Percentiles rank a stretch among this genome's conserved stretches.
Conservation (phyloP, 2,329 filamentous ascomycete species). For the Penicillium olsonii region DNA sequence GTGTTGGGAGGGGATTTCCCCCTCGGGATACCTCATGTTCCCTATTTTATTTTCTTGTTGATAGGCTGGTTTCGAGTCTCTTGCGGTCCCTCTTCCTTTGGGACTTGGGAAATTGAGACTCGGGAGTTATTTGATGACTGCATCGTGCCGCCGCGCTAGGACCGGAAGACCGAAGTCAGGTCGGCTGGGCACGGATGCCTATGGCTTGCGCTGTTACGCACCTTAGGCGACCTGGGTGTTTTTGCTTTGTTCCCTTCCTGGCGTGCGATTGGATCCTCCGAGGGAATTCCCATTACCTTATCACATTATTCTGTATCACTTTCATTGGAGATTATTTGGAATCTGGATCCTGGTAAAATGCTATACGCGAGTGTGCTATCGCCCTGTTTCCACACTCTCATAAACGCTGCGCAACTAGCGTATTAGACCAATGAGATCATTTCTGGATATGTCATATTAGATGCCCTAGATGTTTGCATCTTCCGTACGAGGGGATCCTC, state of each 20-base stretch:
- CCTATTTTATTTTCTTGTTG: neutral
- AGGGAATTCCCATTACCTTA: no score
- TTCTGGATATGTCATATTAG: no score
- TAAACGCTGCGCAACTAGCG: no score
- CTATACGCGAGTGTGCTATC: neutral
- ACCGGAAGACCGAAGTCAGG: conserved; percentile 8
- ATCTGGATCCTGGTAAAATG: neutral
- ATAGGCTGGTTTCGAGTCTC: neutral
- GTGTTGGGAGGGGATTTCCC: neutral
- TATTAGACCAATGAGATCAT: no score
- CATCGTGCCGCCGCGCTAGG: conserved; percentile 15
- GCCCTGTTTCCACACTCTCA: neutral
- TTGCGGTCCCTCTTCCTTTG: neutral
- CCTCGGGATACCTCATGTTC: neutral
- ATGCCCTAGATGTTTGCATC: no score
- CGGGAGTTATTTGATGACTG: conserved; percentile 14
- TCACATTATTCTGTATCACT: no score
- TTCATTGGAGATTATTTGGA: neutral
- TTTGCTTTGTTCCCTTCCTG: neutral
- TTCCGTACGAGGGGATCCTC: no score
- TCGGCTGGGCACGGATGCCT: conserved; percentile 12
- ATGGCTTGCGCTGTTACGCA: conserved; percentile 2
- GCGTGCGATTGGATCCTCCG: no score
- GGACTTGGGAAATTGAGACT: neutral
- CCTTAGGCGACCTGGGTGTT: conserved; percentile 4